Percentiles rank a stretch among this genome's conserved stretches.
phyloP scores from a whole-genome alignment of 257 asterid species.

The Solanum dulcamara region DNA sequence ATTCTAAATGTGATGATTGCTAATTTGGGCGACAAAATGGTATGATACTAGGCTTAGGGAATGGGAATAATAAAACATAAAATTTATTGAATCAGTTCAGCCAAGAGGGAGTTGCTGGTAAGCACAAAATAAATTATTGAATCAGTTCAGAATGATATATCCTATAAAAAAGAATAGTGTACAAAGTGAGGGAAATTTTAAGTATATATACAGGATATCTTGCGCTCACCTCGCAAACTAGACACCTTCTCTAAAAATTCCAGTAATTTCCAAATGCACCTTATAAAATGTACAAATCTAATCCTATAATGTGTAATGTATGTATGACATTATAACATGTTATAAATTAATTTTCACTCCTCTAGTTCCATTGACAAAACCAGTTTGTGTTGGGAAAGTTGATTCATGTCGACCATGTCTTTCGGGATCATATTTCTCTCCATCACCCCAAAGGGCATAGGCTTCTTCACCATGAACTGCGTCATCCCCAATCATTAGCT shows the following conservation, averaged over 20 bases:
- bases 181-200: background rate
- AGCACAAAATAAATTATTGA: too few species aligned
- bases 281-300: background rate
- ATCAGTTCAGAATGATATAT: background rate
- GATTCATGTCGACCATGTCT: constrained; percentile 53
- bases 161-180: background rate
- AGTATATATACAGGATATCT: background rate
- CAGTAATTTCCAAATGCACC: background rate
- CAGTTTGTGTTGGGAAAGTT: constrained; percentile 11
- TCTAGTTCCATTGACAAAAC: constrained; percentile 43
- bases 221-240: background rate
- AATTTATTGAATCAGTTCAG: too few species aligned
- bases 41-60: too few species aligned
- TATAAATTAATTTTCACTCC: constrained; percentile 58
- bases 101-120: too few species aligned
- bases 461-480: constrained; percentile 96
- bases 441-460: constrained; percentile 93
- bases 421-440: constrained; percentile 57
- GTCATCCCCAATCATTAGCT: constrained; percentile 80
- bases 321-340: background rate
- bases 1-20: background rate
- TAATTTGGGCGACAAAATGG: background rate
- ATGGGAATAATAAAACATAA: too few species aligned
- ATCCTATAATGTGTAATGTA: background rate
- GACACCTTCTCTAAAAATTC: too few species aligned